Evolutionary conservation across 306 rosid species (phyloP).

Genomic region (Citrullus amarus): DNA sequence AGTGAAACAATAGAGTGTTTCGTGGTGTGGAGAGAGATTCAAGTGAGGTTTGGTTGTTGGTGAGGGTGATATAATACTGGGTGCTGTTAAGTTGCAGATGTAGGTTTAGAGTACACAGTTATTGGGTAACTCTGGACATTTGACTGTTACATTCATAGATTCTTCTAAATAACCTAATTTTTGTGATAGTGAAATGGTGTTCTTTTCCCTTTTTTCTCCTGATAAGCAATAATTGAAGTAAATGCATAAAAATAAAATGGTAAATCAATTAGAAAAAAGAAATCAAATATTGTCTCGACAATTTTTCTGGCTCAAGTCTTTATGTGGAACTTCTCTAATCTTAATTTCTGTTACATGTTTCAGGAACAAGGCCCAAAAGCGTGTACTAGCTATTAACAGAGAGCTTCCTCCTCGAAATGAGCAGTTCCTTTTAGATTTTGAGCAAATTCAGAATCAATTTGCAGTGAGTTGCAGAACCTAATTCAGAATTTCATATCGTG

Average conservation of each 20-base stretch:
- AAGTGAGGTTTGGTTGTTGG: no score
- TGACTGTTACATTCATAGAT: background rate
- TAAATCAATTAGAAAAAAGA: background rate
- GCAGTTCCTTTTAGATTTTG: slow-evolving; percentile 84
- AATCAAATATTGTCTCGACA: background rate
- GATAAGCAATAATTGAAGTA: background rate
- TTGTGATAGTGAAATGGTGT: background rate
- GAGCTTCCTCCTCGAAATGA: slow-evolving; percentile 93
- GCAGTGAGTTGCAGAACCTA: slow-evolving; percentile 42
- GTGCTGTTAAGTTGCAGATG: background rate
- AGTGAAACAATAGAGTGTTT: no score
- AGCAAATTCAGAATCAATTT: slow-evolving; percentile 82
- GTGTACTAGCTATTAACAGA: slow-evolving; percentile 72
- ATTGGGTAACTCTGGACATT: background rate
- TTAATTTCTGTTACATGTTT: slow-evolving; percentile 10
- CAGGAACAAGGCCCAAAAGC: slow-evolving; percentile 94
- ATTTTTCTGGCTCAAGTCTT: background rate
- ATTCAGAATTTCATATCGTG: background rate
- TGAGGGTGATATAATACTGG: background rate
- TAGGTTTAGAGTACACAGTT: background rate
- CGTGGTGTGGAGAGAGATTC: no score
- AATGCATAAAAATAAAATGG: background rate
- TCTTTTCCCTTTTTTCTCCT: background rate
- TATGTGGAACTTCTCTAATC: background rate
- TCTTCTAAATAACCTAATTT: background rate